These are phyloP conservation scores for Suillus sp. DNA, from an alignment of 768 basidiomycete genomes.

Conservation along the genomic window DNA sequence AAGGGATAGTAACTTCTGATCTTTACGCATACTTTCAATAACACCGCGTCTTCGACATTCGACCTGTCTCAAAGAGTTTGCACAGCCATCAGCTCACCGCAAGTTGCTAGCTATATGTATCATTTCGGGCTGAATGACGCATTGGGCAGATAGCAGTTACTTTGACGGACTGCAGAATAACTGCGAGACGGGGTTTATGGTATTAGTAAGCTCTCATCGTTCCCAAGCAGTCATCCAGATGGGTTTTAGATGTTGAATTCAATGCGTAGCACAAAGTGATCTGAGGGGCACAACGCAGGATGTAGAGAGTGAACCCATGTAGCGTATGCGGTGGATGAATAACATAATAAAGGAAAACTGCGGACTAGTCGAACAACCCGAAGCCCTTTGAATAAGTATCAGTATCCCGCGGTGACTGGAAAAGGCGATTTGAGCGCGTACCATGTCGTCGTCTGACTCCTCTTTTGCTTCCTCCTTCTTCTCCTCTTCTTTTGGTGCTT, in stretches of 20 bases:
- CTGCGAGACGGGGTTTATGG: neutral
- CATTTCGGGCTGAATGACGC: neutral
- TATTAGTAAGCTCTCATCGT: neutral
- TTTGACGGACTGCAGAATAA: neutral
- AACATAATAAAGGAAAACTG: constrained; percentile 26
- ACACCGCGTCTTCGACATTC: too few species aligned
- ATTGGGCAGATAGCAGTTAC: neutral
- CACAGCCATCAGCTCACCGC: too few species aligned
- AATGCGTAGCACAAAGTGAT: neutral
- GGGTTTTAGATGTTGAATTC: neutral
- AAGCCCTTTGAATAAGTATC: constrained; percentile 65
- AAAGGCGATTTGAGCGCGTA: constrained; percentile 36
- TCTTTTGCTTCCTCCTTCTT: constrained; percentile 86
- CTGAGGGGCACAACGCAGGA: neutral
- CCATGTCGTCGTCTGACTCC: constrained; percentile 91
- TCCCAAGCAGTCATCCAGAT: neutral
- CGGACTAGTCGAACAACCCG: constrained; percentile 88
- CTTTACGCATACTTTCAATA: too few species aligned
- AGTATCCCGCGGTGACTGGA: constrained; percentile 4
- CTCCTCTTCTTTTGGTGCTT: constrained; percentile 70
- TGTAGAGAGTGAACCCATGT: constrained; percentile 4
- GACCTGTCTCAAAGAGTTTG: too few species aligned
- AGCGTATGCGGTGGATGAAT: constrained; percentile 19
- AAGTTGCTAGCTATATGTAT: neutral
- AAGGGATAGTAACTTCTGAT: too few species aligned